Evolutionary conservation across 768 basidiomycete species (phyloP), one percentile per base, ranked within the genome.

Genomic region (Calocera cornea): DNA sequence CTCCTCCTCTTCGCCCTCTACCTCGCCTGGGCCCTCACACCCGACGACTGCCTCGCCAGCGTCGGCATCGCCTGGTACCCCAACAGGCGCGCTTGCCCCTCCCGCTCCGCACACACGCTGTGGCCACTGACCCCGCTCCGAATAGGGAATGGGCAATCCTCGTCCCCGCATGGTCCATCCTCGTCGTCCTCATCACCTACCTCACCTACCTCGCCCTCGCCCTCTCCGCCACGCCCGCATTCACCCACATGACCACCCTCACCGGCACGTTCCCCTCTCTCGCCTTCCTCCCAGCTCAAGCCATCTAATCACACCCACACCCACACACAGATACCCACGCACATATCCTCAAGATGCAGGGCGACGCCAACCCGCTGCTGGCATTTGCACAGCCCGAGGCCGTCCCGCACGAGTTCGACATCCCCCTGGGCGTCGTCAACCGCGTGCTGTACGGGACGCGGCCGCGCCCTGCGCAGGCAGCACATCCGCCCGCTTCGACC

Each of bases 31-130:
- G 89, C 87, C 0, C 74, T 92, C 40, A 79, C 90, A 16, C 91
- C 92, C 3, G 88, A 91, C 73, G 79, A 81, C 34, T 86, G 80
- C 75, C 86, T 94, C 66, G 65, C 82, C 41, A 79, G 80, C 77
- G 74, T 84, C 11, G 92, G 92, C 10, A 80, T 93, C 33, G 77
- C 81, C 12, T 95, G 92, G 92, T 94, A 92, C 73, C 92, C 92
- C n/a, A 91, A 82, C 73, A 82, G 91, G 92, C 89, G 67, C 70
- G 82, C 71, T 33, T 38, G 24, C 27, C 24, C 38, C 29, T 60
- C 41, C 60, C 34, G 54, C 54, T 27, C 14, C 10, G 54, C 14
- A 19, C 5, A 10, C 31, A 10, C 11, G 11, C 5, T 60, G 12
- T 8, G 49, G 44, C 34, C 24, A 24, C 16, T 47, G 44, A 17